phyloP scores from a whole-genome alignment of 73 alveolate genomes.

The Uronychia setigera region DNA sequence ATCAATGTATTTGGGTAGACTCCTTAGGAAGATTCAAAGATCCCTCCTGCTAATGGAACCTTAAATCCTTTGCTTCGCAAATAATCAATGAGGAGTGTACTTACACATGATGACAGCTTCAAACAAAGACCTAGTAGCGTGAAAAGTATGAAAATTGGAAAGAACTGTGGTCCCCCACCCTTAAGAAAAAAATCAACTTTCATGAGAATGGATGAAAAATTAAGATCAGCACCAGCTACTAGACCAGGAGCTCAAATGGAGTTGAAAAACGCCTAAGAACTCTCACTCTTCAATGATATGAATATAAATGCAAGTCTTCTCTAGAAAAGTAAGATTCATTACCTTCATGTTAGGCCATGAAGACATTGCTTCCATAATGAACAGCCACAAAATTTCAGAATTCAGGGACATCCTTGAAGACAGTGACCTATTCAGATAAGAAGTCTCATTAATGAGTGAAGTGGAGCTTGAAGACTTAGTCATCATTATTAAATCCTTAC shows the following conservation, averaged over 20 bases:
- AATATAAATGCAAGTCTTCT: not conserved
- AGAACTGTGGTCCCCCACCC: too few relatives aligned
- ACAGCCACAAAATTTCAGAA: not conserved
- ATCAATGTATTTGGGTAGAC: too few relatives aligned
- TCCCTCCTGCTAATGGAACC: too few relatives aligned
- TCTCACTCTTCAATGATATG: not conserved
- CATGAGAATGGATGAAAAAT: too few relatives aligned
- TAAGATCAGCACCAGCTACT: not conserved
- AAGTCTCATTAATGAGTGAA: slow-evolving; percentile 31
- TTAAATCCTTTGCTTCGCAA: too few relatives aligned
- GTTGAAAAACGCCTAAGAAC: not conserved
- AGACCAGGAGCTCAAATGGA: not conserved
- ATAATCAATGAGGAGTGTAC: too few relatives aligned
- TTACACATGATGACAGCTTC: too few relatives aligned
- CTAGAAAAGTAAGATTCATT: not conserved
- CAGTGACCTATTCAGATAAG: slow-evolving; percentile 43
- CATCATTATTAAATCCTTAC: slow-evolving; percentile 14
- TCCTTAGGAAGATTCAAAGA: too few relatives aligned
- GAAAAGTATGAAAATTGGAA: too few relatives aligned
- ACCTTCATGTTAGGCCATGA: not conserved
- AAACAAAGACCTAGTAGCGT: too few relatives aligned
- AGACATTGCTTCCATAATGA: not conserved
- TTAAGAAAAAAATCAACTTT: too few relatives aligned
- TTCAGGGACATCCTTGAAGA: slow-evolving; percentile 6
- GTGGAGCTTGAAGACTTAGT: slow-evolving; percentile 33